Conservation (phyloP, 805 yeast species). For the Lipomyces mesembrius region DNA sequence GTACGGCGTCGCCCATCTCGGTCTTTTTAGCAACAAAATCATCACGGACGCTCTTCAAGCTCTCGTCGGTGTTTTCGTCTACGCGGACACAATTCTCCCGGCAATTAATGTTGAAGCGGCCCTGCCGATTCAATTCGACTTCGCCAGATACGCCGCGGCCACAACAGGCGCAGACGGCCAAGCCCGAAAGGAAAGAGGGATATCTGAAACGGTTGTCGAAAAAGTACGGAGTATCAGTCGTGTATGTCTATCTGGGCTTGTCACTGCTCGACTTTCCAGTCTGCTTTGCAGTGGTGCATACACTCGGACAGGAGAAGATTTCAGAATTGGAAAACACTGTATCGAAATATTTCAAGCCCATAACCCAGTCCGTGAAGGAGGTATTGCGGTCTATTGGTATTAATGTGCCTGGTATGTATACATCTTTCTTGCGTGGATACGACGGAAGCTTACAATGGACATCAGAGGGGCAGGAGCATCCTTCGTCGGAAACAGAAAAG, state of each 20-base stretch:
- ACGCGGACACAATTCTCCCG: neutral
- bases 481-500: neutral
- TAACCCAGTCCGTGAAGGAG: slow-evolving; percentile 10
- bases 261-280: slow-evolving; percentile 79
- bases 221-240: slow-evolving; percentile 89
- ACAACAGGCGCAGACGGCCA: slow-evolving; percentile 7
- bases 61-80: slow-evolving; percentile 2
- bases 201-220: slow-evolving; percentile 64
- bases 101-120: neutral
- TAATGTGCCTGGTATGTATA: neutral
- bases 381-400: slow-evolving; percentile 16
- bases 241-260: slow-evolving; percentile 81
- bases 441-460: neutral
- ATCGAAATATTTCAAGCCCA: slow-evolving; percentile 21
- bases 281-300: slow-evolving; percentile 81
- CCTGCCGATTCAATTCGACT: slow-evolving; percentile 19
- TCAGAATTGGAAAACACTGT: slow-evolving; percentile 60
- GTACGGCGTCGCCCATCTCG: neutral
- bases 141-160: neutral
- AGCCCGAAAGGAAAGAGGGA: slow-evolving; percentile 21
- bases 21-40: neutral
- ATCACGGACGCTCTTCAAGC: slow-evolving; percentile 1
- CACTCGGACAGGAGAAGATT: slow-evolving; percentile 83
- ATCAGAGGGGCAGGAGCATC: neutral
- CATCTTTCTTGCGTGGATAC: neutral